Evolutionary conservation across 2,329 filamentous ascomycete genomes (phyloP).

Genomic region (Beauveria australis): DNA sequence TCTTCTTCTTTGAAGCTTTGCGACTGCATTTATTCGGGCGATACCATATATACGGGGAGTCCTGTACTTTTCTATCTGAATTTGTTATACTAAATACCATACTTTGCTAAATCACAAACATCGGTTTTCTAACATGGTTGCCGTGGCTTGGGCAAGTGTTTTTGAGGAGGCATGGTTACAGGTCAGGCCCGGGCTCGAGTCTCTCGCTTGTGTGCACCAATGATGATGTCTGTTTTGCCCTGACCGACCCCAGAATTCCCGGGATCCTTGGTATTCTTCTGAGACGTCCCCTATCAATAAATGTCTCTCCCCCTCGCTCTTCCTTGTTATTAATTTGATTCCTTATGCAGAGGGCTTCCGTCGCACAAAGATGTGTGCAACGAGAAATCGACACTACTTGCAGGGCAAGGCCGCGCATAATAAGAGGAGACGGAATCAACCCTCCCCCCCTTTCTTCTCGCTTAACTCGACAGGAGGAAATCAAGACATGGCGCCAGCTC

Average conservation of each 20-base stretch:
- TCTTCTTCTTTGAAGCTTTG: background rate
- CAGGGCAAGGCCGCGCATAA: background rate
- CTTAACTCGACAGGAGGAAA: too few species aligned
- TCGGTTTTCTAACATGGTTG: too few species aligned
- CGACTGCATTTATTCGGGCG: background rate
- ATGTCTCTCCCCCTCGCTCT: background rate
- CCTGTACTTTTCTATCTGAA: background rate
- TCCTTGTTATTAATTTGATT: background rate
- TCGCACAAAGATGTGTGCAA: slow-evolving; percentile 1
- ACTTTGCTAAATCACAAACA: background rate
- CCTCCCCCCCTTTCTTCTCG: background rate
- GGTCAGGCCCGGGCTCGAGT: too few species aligned
- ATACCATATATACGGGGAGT: background rate
- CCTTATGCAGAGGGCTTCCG: background rate
- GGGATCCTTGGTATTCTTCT: too few species aligned
- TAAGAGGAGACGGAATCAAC: background rate
- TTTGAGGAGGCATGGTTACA: too few species aligned
- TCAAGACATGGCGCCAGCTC: too few species aligned
- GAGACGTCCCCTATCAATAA: background rate
- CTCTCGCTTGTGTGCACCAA: too few species aligned
- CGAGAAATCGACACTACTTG: background rate
- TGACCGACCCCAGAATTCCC: too few species aligned
- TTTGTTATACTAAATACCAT: background rate
- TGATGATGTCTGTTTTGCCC: too few species aligned
- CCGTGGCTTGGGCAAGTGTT: too few species aligned